These are phyloP conservation scores for Nakaseomyces glabratus DNA, from an alignment of 1,139 yeast species.

Conservation along the genomic window DNA sequence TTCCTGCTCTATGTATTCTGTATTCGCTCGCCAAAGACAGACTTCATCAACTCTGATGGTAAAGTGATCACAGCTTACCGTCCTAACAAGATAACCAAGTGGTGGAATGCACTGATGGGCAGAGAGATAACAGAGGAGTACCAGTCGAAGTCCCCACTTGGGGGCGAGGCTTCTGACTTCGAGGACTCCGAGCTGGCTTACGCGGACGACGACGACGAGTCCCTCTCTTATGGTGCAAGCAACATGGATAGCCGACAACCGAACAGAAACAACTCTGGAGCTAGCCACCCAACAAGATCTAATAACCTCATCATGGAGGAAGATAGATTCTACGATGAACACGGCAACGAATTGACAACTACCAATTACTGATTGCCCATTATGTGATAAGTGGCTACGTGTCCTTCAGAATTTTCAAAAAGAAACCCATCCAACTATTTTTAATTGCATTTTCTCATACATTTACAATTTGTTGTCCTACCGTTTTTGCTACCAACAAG, in stretches of 20 bases:
- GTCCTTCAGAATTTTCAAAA: no score
- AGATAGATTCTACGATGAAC: slow-evolving; percentile 22
- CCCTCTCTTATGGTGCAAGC: slow-evolving; percentile 1
- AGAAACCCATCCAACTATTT: no score
- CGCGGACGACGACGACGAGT: slow-evolving; percentile 9
- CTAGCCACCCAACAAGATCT: slow-evolving; percentile 9
- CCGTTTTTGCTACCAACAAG: no score
- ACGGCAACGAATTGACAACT: slow-evolving; percentile 22
- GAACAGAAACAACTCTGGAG: slow-evolving; percentile 3
- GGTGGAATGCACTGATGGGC: slow-evolving; percentile 26
- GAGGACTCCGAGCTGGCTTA: slow-evolving; percentile 7
- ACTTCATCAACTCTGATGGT: slow-evolving; percentile 36
- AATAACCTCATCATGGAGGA: slow-evolving; percentile 23
- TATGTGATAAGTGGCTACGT: no score
- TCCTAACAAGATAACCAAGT: slow-evolving; percentile 24
- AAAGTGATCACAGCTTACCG: slow-evolving; percentile 32
- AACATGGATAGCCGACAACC: slow-evolving; percentile 2
- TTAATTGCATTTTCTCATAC: no score
- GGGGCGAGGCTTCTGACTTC: slow-evolving; percentile 19
- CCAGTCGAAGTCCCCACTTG: slow-evolving; percentile 26
- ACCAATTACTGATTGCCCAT: slow-evolving; percentile 24
- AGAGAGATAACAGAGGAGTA: slow-evolving; percentile 23
- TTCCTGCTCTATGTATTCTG: slow-evolving; percentile 26
- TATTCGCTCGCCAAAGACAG: slow-evolving; percentile 27
- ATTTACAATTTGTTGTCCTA: no score